Base-by-base conservation (phyloP, 2,329 filamentous ascomycete genomes). In the Ramularia collo-cygni region DNA sequence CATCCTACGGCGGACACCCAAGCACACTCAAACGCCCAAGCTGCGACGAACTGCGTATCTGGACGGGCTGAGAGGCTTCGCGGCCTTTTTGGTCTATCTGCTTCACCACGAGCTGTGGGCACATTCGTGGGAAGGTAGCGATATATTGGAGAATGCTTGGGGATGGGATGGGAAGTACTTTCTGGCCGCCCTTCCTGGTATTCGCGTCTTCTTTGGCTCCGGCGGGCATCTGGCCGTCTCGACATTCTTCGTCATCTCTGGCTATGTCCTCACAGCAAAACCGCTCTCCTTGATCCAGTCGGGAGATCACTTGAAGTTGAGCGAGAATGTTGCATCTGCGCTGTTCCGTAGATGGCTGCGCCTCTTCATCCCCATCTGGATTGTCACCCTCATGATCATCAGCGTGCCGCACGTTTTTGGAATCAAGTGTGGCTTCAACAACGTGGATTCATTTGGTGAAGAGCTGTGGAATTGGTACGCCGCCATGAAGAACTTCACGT, bases 401-500 rank as follows among this genome's bases (percentile, higher is more conserved):
- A 68, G 67, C 0, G 62, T 67, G 2, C 74, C 73, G 61, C 75
- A 81, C 50, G 46, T 72, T 0, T 68, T 77, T 27, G 69, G 68
- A 4, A 62, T 50, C 5, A 10, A 31, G 27, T 40, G 43, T 37
- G 44, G 35, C 16, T 52, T 52, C 27, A 43, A 51, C 27, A 49
- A 61, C 8, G 59, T 71, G 43, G 47, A 47, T 4, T 72, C 50
- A 21, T 69, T 70, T 51, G 44, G 55, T 6, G 69, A 68, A 8
- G 76, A 79, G 50, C 44, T 77, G 1, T 74, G 70, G 64, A 65
- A 61, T 27, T 69, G 66, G 66, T 69, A 71, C 38, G 56, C 54
- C 44, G 76, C 83, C 55, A 66, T 76, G 55, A 84, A 83, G 56
- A 82, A 82, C 58, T 83, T 80, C 63, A 83, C 73, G 59, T 84